These are phyloP conservation scores for Dothistroma septosporum DNA, from an alignment of 2,329 filamentous ascomycete genomes.

Conservation along the genomic window DNA sequence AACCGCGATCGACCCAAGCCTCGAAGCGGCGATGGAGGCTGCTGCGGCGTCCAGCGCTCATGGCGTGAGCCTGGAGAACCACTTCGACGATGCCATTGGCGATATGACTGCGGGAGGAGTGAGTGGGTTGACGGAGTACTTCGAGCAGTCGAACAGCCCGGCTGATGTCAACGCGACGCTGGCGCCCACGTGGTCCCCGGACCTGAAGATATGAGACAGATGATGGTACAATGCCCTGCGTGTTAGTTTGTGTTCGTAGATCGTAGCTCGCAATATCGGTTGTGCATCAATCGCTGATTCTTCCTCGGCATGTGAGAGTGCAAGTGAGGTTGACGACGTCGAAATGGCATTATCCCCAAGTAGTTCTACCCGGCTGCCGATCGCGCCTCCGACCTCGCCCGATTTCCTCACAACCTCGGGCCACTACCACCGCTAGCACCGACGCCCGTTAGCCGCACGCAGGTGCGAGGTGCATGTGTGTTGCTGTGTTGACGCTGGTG, in stretches of 20 bases:
- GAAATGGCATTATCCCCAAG: not conserved
- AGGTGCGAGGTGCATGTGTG: too few relatives aligned
- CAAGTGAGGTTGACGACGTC: not conserved
- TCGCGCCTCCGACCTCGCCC: not conserved
- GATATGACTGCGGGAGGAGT: conserved; percentile 24
- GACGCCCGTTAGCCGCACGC: not conserved
- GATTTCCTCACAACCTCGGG: not conserved
- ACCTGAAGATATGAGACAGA: conserved; percentile 7
- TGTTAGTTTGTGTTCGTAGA: not conserved
- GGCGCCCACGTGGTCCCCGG: conserved; percentile 26
- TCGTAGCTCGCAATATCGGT: not conserved
- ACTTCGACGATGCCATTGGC: conserved; percentile 31
- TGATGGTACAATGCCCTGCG: not conserved
- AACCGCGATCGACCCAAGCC: conserved; percentile 29
- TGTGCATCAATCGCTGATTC: not conserved
- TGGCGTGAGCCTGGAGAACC: conserved; percentile 17
- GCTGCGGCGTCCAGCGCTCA: conserved; percentile 8
- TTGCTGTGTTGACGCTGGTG: not conserved
- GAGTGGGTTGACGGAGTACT: conserved; percentile 25
- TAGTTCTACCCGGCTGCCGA: not conserved
- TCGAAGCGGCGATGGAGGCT: conserved; percentile 24
- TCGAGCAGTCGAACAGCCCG: conserved; percentile 25
- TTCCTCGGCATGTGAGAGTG: not conserved
- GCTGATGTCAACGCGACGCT: conserved; percentile 24
- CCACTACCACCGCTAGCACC: too few relatives aligned